phyloP scores from a whole-genome alignment of 1,284 basidiomycete genomes.

The Afroboletus lepidellus region DNA sequence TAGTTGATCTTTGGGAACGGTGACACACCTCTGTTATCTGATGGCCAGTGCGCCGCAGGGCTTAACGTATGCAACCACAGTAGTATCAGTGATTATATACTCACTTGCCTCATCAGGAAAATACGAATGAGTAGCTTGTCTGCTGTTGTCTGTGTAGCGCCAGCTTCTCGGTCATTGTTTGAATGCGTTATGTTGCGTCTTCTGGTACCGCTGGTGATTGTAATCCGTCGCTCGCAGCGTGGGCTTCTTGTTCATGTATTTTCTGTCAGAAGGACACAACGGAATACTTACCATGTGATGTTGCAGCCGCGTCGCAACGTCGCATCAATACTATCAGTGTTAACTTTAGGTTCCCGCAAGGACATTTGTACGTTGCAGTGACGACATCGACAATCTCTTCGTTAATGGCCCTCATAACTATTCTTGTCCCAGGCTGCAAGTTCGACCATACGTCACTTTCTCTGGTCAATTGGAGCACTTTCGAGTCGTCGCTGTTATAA shows the following conservation, averaged over 20 bases:
- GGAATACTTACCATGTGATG: background rate
- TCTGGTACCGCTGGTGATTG: background rate
- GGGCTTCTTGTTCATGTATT: background rate
- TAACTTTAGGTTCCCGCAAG: background rate
- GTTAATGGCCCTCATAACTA: background rate
- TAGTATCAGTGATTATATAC: background rate
- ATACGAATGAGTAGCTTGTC: background rate
- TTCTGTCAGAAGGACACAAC: background rate
- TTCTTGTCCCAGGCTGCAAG: background rate
- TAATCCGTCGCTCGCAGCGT: background rate
- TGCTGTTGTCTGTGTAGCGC: background rate
- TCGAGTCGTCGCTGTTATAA: background rate
- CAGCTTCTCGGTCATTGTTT: background rate
- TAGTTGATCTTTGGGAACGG: background rate
- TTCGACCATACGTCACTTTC: conserved; percentile 1
- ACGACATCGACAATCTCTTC: background rate
- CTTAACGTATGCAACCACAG: background rate
- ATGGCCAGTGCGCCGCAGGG: too few relatives aligned
- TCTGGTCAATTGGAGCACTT: background rate
- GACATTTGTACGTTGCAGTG: background rate
- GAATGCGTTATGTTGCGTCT: background rate
- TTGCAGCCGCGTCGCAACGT: background rate
- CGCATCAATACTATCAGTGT: too few relatives aligned
- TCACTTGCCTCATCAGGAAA: background rate
- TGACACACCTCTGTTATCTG: background rate